These are phyloP conservation scores for Rubroshorea leprosula DNA, from an alignment of 345 rosid genomes.

Conservation along the genomic window DNA sequence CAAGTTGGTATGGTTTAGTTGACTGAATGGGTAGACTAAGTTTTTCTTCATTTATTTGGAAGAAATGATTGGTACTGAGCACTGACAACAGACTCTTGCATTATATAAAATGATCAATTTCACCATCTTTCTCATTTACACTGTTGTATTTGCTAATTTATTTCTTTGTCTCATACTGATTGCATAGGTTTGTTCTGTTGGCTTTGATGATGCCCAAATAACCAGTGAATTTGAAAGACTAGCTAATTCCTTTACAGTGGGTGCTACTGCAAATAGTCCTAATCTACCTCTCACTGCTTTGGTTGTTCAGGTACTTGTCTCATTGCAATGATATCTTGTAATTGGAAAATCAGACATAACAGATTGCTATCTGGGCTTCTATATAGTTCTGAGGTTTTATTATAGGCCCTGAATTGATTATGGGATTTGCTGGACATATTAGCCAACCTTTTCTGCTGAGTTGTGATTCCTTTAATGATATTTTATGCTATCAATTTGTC, in stretches of 20 bases:
- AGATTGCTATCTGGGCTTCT: background rate
- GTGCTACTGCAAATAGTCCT: constrained; percentile 61
- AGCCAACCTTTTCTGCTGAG: background rate
- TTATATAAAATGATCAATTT: no score
- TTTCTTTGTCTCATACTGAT: background rate
- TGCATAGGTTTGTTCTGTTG: constrained; percentile 48
- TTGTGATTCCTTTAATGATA: background rate
- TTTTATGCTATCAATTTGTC: background rate
- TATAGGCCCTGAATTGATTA: background rate
- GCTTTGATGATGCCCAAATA: constrained; percentile 43
- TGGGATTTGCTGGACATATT: background rate
- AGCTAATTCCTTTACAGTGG: constrained; percentile 57
- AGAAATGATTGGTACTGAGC: no score
- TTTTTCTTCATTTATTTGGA: constrained; percentile 9
- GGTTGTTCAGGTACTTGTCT: constrained; percentile 73
- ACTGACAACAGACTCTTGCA: no score
- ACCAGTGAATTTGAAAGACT: constrained; percentile 58
- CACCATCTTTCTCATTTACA: no score
- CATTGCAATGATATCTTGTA: background rate
- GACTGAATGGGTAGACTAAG: background rate
- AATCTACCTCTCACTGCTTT: constrained; percentile 71
- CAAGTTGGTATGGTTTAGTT: no score
- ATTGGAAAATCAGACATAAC: background rate
- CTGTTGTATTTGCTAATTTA: background rate
- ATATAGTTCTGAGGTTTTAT: background rate